phyloP scores from a whole-genome alignment of 163 green algal genomes.

The Scenedesmus sp. region DNA sequence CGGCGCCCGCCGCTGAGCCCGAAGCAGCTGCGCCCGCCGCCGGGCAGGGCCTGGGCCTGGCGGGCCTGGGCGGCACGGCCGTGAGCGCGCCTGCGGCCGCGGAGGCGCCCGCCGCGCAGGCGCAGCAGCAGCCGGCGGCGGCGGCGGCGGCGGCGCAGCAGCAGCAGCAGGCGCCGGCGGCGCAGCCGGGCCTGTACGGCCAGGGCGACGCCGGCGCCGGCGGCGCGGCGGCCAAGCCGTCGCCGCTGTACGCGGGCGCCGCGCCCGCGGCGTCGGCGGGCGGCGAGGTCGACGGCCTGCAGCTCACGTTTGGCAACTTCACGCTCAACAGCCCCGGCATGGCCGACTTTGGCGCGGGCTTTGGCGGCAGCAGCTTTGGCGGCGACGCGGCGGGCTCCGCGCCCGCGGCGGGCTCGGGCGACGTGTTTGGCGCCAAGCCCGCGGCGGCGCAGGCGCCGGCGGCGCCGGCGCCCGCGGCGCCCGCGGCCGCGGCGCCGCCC shows the following conservation, averaged over 20 bases:
- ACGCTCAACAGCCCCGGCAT: slow-evolving; percentile 42
- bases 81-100: slow-evolving; percentile 23
- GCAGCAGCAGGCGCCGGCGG: slow-evolving; percentile 2
- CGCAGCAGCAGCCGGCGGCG: neutral
- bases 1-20: neutral
- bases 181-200: slow-evolving; percentile 16
- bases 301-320: slow-evolving; percentile 50
- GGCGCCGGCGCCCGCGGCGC: neutral
- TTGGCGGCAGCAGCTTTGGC: slow-evolving; percentile 31
- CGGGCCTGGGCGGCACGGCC: slow-evolving; percentile 18
- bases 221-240: slow-evolving; percentile 27
- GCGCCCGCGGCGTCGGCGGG: neutral
- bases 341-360: slow-evolving; percentile 26
- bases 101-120: neutral
- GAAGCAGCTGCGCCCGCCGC: neutral
- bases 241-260: slow-evolving; percentile 18
- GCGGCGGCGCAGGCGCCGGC: slow-evolving; percentile 12
- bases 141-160: neutral
- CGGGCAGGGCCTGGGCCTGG: slow-evolving; percentile 20
- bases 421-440: slow-evolving; percentile 29
- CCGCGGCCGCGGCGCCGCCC: neutral
- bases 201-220: slow-evolving; percentile 21
- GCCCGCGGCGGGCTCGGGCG: neutral
- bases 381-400: neutral
- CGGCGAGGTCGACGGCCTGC: slow-evolving; percentile 31